Conservation (phyloP, 257 asterid genomes). For the Jacaranda copaia region DNA sequence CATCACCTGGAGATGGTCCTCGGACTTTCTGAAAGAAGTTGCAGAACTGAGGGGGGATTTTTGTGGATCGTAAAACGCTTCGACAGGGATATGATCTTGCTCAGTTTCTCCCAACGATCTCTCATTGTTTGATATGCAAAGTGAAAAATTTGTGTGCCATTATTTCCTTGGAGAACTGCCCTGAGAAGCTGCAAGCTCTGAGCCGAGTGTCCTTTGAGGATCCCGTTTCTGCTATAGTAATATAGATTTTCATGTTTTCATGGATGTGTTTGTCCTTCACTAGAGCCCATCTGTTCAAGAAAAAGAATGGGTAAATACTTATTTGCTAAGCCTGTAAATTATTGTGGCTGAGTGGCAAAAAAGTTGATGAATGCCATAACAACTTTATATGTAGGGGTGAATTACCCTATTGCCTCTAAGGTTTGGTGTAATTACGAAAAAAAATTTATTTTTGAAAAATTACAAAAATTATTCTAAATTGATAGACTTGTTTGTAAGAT, state of each 20-base stretch:
- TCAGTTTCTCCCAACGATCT: constrained; percentile 56
- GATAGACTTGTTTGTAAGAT: no score
- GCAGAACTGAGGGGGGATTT: constrained; percentile 64
- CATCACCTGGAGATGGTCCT: constrained; percentile 86
- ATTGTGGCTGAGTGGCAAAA: no score
- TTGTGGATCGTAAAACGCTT: constrained; percentile 54
- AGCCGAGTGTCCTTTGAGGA: constrained; percentile 54
- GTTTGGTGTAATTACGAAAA: no score
- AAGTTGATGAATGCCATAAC: no score
- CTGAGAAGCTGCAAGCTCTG: constrained; percentile 57
- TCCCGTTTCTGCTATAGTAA: constrained; percentile 37
- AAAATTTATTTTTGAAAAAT: no score
- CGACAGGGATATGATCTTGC: constrained; percentile 45
- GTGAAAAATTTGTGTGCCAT: constrained; percentile 47
- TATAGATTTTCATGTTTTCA: constrained; percentile 40
- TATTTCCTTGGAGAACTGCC: constrained; percentile 38
- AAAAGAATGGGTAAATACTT: neutral
- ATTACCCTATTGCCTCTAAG: no score
- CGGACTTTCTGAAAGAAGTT: constrained; percentile 54
- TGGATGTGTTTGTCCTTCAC: constrained; percentile 55
- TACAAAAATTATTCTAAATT: no score
- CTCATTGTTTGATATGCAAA: constrained; percentile 51
- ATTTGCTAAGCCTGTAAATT: no score
- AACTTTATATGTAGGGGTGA: no score
- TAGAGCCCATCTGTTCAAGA: constrained; percentile 62